Percentiles rank a stretch among this genome's conserved stretches.
These are phyloP conservation scores for Dichomitus squalens DNA, from an alignment of 1,284 basidiomycete species.

Conservation along the genomic window DNA sequence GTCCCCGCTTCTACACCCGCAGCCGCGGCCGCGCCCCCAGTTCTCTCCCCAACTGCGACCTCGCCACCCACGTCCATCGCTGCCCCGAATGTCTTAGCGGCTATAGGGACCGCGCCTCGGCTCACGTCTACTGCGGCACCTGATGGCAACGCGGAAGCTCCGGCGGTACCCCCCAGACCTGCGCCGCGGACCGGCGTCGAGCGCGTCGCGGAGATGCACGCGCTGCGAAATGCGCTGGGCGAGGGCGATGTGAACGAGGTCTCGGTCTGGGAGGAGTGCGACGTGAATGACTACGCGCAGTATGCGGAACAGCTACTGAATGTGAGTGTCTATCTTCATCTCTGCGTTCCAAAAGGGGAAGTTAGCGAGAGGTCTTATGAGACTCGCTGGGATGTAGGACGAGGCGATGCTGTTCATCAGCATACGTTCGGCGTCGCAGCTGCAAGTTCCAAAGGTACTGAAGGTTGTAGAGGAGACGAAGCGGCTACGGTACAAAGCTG, in stretches of 20 bases:
- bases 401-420: constrained; percentile 80
- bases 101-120: constrained; percentile 5
- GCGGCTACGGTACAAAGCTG: constrained; percentile 70
- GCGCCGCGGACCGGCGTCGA: constrained; percentile 64
- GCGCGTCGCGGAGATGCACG: constrained; percentile 68
- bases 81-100: background rate
- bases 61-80: constrained; percentile 2
- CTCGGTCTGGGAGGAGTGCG: constrained; percentile 66
- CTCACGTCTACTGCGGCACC: background rate
- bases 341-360: background rate
- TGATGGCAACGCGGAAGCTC: constrained; percentile 21
- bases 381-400: constrained; percentile 47
- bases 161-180: constrained; percentile 60
- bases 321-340: constrained; percentile 38
- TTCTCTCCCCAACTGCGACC: background rate
- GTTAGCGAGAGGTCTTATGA: background rate
- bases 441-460: constrained; percentile 75
- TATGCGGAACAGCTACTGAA: constrained; percentile 68
- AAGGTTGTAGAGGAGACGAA: constrained; percentile 80
- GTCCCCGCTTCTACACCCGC: constrained; percentile 24
- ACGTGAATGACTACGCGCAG: constrained; percentile 64
- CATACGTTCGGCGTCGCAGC: constrained; percentile 62
- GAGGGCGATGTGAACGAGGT: constrained; percentile 74
- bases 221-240: constrained; percentile 40
- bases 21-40: background rate